Base-by-base conservation (phyloP, 768 basidiomycete genomes). In the Roridomyces roridus region DNA sequence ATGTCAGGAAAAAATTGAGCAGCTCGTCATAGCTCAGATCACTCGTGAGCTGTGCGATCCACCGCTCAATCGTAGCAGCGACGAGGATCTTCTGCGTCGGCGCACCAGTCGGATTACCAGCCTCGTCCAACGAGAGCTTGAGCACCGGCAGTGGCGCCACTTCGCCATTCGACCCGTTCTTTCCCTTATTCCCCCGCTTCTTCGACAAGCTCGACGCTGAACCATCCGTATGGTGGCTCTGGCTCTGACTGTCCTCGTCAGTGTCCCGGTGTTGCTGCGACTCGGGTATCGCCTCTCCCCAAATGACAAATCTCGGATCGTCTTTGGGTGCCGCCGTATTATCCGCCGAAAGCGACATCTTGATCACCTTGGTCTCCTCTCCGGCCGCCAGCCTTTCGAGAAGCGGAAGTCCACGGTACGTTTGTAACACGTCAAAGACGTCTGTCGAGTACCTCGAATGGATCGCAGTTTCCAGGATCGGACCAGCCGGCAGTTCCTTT, bases 231-330 rank as follows among this genome's bases (percentile, higher is more conserved):
- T 73, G 37, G 39, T 79, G 77, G 1, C 71, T 70, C 26, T 66
- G 71, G 59, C 74, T 76, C 7, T 76, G 77, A 26, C 72, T 60
- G 1, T 69, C 21, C 40, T 77, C 72, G 44, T 80, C 77, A n/a
- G 29, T 21, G 37, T 72, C 73, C 39, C 74, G 71, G 5, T 70
- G 70, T 5, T 68, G 11, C 39, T 23, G 39, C 39, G 15, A 10
- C 17, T 40, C 31, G 17, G 51, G 55, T 21, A 74, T 64, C 14
- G 80, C 73, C 63, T 87, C 85, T 24, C 92, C 94, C 94, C 94
- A 97, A 8, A 96, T 86, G 34, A 94, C 92, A 67, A 96, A 96
- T 0, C 94, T 84, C 15, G 94, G 93, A 63, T 97, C 94, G 60
- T 95, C 89, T 14, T 87, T 83, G 7, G 92, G 92, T 1, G 88